Base-by-base conservation (phyloP, 768 basidiomycete genomes). In the Hericium rajendrae region DNA sequence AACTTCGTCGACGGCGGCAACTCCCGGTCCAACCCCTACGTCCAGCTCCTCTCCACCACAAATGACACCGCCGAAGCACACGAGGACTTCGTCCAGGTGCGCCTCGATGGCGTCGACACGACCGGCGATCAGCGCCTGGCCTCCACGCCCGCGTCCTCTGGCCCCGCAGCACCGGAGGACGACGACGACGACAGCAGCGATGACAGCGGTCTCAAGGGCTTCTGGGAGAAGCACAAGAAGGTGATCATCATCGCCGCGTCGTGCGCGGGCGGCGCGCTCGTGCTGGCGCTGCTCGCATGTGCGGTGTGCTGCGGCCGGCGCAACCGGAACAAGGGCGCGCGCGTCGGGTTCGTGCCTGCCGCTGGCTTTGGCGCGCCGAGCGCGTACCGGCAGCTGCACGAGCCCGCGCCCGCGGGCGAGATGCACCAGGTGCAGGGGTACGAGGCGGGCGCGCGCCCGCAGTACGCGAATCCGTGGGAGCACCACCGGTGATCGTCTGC, bases 211-310 rank as follows among this genome's bases (percentile, higher is more conserved):
- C 13, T 24, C 24, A 24, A 50, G 49, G 24, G 49, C 49, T 50
- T 24, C 28, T 50, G 22, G 24, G 24, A 50, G 18, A 24, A 50
- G 20, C 80, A 82, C 61, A 78, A 82, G 65, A 84, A 82, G 67
- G 72, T 76, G 73, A 73, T 83, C 40, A 76, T 84, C 63, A 85
- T 82, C 84, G 76, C 58, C 88, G 84, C 83, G 3, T 86, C 85
- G 65, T 86, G 86, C 65, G 75, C 85, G 43, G 60, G 73, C 6
- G 87, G 84, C 37, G 80, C 80, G 59, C 71, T 89, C 24, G 68
- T 76, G 2, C 69, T 83, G 57, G 67, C 82, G 24, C 78, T 78
- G 11, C 72, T 75, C 55, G 77, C 77, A 58, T 61, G 83, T 66
- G 87, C 86, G 67, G 79, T 48, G n/a, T 54, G 60, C 32, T 51